Evolutionary conservation across 1,284 basidiomycete species (phyloP), one percentile per base, ranked within the genome.

Genomic region (Sporisorium iseilematis-ciliati): DNA sequence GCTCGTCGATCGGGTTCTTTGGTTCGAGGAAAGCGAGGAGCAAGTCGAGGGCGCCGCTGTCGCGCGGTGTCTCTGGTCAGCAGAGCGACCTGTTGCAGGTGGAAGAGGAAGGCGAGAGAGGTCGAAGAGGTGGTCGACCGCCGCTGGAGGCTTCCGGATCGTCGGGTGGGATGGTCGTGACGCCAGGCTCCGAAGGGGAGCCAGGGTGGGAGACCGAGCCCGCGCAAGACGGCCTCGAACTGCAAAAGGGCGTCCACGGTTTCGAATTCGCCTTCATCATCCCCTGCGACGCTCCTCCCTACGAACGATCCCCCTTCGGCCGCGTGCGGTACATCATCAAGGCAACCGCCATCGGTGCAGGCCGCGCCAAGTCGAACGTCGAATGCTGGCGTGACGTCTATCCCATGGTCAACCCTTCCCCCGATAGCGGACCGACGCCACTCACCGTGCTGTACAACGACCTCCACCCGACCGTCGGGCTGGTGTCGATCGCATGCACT

Each of bases 251-350:
- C n/a, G 82, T 85, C 3, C 83, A 85, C 54, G 82, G 82, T n/a
- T 85, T 85, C 40, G 83, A 85, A 38, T 85, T 84, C 50, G 82
- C 83, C 11, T 85, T 85, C 42, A 85, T 84, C 57, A 72, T 85
- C 18, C 82, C 82, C 1, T 76, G 82, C 38, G 79, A 83, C 55
- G 71, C 77, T 20, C 79, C 83, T 14, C 82, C 83, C 3, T 85
- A 85, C 67, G 82, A 84, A 52, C 77, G 83, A 25, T 82, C 78
- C 7, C 79, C 82, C 5, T 84, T 77, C 31, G 83, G 83, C 31
- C 53, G 82, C 16, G 79, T 83, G 2, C 65, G 83, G n/a, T 85
- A 83, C 66, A 70, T 78, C 53, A 78, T 85, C 73, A 85, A 84
- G 56, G 83, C 82, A 7, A 82, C 82, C 16, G 83, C 80, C 23